These are phyloP conservation scores for Alloteropsis angusta DNA, from an alignment of 202 grass and related monocot species.

Conservation along the genomic window DNA sequence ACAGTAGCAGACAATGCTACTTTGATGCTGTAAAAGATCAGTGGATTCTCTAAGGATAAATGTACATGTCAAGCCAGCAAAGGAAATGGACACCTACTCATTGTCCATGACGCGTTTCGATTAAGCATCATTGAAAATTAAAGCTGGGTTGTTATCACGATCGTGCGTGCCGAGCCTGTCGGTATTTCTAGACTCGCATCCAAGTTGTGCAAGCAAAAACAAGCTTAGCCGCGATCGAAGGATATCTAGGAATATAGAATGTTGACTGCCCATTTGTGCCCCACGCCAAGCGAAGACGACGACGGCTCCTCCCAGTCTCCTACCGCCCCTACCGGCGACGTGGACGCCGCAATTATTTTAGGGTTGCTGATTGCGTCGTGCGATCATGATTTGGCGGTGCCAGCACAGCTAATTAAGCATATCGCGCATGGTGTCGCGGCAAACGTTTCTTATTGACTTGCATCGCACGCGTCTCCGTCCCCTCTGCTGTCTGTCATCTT, in stretches of 20 bases:
- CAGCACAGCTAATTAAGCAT: neutral
- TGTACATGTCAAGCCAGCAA: neutral
- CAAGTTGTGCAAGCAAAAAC: neutral
- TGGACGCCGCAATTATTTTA: conserved; percentile 30
- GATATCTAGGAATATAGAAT: neutral
- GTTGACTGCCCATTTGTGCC: neutral
- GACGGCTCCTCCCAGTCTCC: neutral
- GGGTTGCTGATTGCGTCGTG: neutral
- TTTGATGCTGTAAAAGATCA: neutral
- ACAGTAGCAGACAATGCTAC: neutral
- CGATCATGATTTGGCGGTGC: neutral
- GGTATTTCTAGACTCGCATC: neutral
- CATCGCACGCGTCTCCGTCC: neutral
- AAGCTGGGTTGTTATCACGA: neutral
- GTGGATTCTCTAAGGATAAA: neutral
- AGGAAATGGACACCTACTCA: neutral
- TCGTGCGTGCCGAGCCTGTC: neutral
- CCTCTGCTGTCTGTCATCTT: neutral
- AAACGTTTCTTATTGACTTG: neutral
- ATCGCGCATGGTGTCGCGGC: neutral
- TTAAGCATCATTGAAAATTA: neutral
- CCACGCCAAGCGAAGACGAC: neutral
- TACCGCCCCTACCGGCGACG: neutral
- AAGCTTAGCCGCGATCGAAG: neutral
- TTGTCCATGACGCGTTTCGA: neutral